Evolutionary conservation across 306 rosid genomes (phyloP).

Genomic region (Lotus japonicus): DNA sequence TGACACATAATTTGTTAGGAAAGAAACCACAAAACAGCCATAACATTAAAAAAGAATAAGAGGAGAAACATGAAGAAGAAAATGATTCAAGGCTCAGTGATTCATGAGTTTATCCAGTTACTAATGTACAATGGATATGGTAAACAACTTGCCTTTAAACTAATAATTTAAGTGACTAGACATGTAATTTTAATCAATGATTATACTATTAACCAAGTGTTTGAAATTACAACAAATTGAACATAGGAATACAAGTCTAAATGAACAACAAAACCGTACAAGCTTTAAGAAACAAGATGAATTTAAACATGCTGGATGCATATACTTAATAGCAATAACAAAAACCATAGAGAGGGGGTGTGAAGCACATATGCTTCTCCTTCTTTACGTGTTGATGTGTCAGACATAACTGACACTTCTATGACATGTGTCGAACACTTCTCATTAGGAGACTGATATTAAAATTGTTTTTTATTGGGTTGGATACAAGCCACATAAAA

Average conservation of each 20-base stretch:
- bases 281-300: background rate
- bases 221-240: constrained; percentile 6
- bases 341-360: background rate
- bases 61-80: background rate
- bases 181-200: constrained; percentile 5
- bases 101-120: constrained; percentile 16
- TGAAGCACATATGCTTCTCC: no score
- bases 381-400: no score
- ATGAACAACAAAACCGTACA: background rate
- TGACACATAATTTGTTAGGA: background rate
- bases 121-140: background rate
- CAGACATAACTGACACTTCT: no score
- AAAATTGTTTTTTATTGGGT: no score
- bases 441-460: no score
- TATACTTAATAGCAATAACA: background rate
- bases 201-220: background rate
- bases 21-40: constrained; percentile 5
- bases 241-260: constrained; percentile 1
- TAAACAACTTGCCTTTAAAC: background rate
- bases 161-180: background rate
- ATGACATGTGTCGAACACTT: no score
- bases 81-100: background rate
- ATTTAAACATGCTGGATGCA: background rate
- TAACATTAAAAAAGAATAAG: background rate
- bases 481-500: no score